Conservation (phyloP, 768 basidiomycete genomes). For the Podaxis sp. region DNA sequence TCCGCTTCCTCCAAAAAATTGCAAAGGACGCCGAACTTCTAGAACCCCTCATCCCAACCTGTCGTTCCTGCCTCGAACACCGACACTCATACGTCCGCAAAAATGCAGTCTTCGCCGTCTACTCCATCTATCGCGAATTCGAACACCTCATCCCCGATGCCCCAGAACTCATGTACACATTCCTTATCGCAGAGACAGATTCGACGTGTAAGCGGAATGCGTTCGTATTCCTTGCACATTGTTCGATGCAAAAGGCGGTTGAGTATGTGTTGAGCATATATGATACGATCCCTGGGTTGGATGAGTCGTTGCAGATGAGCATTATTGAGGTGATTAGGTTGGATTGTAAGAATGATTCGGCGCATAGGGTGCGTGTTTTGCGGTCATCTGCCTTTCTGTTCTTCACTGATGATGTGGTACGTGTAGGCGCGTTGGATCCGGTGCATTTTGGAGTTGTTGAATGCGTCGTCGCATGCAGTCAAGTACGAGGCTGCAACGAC, state of each 20-base stretch:
- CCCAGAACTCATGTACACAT: slow-evolving; percentile 93
- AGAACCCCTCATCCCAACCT: slow-evolving; percentile 93
- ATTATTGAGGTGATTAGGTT: slow-evolving; percentile 91
- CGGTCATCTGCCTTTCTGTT: background rate
- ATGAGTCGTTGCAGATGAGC: slow-evolving; percentile 94
- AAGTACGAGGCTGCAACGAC: slow-evolving; percentile 98
- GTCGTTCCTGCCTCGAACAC: slow-evolving; percentile 93
- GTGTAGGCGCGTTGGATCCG: slow-evolving; percentile 88
- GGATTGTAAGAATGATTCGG: slow-evolving; percentile 85
- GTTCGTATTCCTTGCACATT: slow-evolving; percentile 89
- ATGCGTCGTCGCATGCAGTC: slow-evolving; percentile 87
- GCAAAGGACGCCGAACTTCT: slow-evolving; percentile 89
- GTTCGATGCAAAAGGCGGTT: slow-evolving; percentile 86
- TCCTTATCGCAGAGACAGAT: slow-evolving; percentile 94
- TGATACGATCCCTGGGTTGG: slow-evolving; percentile 78
- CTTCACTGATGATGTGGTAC: background rate
- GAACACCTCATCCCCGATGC: slow-evolving; percentile 96
- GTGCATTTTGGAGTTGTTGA: slow-evolving; percentile 89
- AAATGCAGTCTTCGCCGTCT: slow-evolving; percentile 96
- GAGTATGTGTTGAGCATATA: slow-evolving; percentile 87
- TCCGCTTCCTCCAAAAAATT: slow-evolving; percentile 96
- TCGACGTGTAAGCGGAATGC: slow-evolving; percentile 97
- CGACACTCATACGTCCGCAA: slow-evolving; percentile 97
- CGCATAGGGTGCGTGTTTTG: slow-evolving; percentile 64
- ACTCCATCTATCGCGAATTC: slow-evolving; percentile 91